Evolutionary conservation across 2,329 filamentous ascomycete species (phyloP), one percentile per base, ranked within the genome.

Genomic region (Onygenales sp.): DNA sequence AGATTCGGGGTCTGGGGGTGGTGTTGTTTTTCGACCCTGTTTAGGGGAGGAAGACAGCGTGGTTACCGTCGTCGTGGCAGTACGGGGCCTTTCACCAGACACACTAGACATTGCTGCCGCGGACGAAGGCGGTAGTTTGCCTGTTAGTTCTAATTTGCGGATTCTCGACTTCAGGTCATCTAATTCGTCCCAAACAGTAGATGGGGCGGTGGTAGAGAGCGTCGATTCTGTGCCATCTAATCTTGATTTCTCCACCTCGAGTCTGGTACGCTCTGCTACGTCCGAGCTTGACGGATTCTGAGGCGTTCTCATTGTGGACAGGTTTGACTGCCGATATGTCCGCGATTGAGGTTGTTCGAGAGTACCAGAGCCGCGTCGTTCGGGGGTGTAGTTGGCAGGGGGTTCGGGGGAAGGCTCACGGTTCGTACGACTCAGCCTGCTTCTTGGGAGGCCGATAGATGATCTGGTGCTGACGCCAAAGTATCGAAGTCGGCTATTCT

Each of bases 121-220:
- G 2, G 90, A 92, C 2, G 87, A 90, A 0, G 88, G 75, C 0
- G 91, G 90, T 36, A 93, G 74, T 69, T 94, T 95, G 55, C 91
- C 91, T 2, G 89, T 94, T 60, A 94, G 72, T 68, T 97, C 93
- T 8, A 98, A 79, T 56, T 89, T 87, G 61, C 89, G 85, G 61
- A 98, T 95, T 33, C 93, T 83, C 42, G 89, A 93, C 68, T 97
- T 97, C 46, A 98, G 74, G 59, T 97, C 93, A 62, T 97, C 93
- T 32, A 98, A 74, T 69, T 98, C 93, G 66, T 97, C 93, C 93
- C 93, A 98, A 2, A 98, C 89, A 0, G 90, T 96, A 2, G 90
- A 94, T 10, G 91, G 89, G 1, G 89, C 89, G 1, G 86, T 90
- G 0, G 89, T 93, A 0, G 93, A 97, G 36, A 87, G 79, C 0